A percentile compares a stretch with the other conserved stretches of the same genome.
phyloP scores from a whole-genome alignment of 306 rosid species.

The Fagus crenata region DNA sequence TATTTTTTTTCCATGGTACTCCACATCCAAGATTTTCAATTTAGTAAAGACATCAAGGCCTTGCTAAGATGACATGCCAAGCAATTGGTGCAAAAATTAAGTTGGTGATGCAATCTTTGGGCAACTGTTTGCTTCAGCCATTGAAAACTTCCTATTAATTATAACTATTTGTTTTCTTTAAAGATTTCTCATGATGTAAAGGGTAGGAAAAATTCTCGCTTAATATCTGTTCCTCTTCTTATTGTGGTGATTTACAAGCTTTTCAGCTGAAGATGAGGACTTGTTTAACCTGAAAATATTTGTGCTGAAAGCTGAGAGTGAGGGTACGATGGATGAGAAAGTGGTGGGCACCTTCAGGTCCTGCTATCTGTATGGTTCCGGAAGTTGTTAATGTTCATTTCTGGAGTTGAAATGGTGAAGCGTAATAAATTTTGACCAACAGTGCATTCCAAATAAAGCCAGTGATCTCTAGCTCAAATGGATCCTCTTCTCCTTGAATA shows the following conservation, averaged over 20 bases:
- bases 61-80: constrained; percentile 13
- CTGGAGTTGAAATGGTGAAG: constrained; percentile 14
- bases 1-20: neutral
- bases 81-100: constrained; percentile 11
- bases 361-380: constrained; percentile 23
- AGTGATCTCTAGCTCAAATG: too few species aligned
- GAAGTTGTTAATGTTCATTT: constrained; percentile 24
- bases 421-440: constrained; percentile 1
- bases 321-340: constrained; percentile 33
- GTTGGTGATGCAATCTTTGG: constrained; percentile 24
- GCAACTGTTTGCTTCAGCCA: neutral
- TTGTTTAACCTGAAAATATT: constrained; percentile 28
- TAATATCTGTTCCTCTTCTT: neutral
- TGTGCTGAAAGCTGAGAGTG: constrained; percentile 34
- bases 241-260: constrained; percentile 20
- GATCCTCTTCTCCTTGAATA: too few species aligned
- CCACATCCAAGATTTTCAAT: neutral
- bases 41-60: constrained; percentile 13
- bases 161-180: constrained; percentile 3
- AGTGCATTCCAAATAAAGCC: neutral
- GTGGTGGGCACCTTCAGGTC: constrained; percentile 27
- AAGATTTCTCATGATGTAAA: constrained; percentile 23
- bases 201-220: constrained; percentile 13
- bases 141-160: constrained; percentile 5
- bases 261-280: constrained; percentile 19